phyloP scores from a whole-genome alignment of 306 rosid genomes.

The Hippophae rhamnoides region DNA sequence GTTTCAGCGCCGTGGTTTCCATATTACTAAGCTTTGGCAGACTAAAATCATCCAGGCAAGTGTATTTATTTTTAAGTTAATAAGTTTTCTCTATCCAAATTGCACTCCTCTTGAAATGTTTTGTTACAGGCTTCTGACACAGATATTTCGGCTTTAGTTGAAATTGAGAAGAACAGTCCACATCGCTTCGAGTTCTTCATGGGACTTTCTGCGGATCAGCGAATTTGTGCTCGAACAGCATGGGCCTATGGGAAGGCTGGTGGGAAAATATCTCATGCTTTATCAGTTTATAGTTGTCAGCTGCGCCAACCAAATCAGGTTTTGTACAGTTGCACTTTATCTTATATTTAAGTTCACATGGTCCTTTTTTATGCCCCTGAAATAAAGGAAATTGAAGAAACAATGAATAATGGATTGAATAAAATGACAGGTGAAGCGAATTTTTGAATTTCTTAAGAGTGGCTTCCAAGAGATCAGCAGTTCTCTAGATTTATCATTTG shows the following conservation, averaged over 20 bases:
- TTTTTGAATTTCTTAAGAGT: conserved; percentile 78
- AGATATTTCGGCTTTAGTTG: conserved; percentile 90
- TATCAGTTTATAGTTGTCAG: conserved; percentile 95
- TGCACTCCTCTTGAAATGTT: conserved; percentile 22
- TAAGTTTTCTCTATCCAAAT: conserved; percentile 13
- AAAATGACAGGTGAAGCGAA: conserved; percentile 69
- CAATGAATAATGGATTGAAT: conserved; percentile 20
- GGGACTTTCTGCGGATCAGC: conserved; percentile 97
- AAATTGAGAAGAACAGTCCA: conserved; percentile 95
- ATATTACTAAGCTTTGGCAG: conserved; percentile 85
- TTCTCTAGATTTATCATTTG: conserved; percentile 84
- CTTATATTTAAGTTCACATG: conserved; percentile 15
- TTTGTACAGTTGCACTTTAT: conserved; percentile 11
- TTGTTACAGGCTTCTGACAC: conserved; percentile 79
- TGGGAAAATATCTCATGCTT: conserved; percentile 86
- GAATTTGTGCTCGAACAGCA: conserved; percentile 94
- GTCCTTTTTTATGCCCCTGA: conserved; percentile 14
- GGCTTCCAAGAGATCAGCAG: conserved; percentile 93
- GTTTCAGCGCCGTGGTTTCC: conserved; percentile 93
- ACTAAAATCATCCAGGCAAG: conserved; percentile 92
- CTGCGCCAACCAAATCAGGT: conserved; percentile 96
- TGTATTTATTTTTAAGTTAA: conserved; percentile 13
- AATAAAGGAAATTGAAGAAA: conserved; percentile 5
- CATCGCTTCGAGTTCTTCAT: conserved; percentile 99
- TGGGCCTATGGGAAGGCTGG: conserved; percentile 92